A percentile compares a stretch with the other conserved stretches of the same genome.
Evolutionary conservation across 2,329 filamentous ascomycete species (phyloP).

Genomic region (Calonectria multiphialidica): DNA sequence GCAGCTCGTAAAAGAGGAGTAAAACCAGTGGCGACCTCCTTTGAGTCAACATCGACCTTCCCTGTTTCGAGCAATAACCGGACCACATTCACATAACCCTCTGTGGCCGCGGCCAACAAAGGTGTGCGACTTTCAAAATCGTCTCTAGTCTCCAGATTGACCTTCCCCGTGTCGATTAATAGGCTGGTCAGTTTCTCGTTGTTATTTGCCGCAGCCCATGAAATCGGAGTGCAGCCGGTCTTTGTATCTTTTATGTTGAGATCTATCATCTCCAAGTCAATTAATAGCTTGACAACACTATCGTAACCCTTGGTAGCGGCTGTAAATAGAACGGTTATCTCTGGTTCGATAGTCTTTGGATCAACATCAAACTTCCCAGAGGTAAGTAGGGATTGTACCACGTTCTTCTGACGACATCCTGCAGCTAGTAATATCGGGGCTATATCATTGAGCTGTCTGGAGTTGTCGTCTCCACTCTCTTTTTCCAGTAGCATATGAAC

Average conservation of each 20-base stretch:
- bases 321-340: background rate
- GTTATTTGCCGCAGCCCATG: background rate
- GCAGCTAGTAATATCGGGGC: background rate
- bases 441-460: no score
- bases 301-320: background rate
- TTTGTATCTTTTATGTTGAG: background rate
- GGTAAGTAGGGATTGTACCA: background rate
- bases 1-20: background rate
- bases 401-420: background rate
- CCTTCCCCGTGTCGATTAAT: background rate
- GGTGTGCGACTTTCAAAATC: background rate
- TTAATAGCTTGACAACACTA: background rate
- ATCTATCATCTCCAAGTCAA: background rate
- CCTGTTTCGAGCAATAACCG: background rate
- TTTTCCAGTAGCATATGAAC: background rate
- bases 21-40: background rate
- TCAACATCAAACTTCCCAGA: background rate
- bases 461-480: background rate
- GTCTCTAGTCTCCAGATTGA: background rate
- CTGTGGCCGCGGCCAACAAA: background rate
- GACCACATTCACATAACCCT: background rate
- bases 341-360: background rate
- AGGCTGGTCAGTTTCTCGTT: background rate
- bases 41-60: background rate
- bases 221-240: background rate